Evolutionary conservation across 257 asterid species (phyloP).

Genomic region (Lycium barbarum): DNA sequence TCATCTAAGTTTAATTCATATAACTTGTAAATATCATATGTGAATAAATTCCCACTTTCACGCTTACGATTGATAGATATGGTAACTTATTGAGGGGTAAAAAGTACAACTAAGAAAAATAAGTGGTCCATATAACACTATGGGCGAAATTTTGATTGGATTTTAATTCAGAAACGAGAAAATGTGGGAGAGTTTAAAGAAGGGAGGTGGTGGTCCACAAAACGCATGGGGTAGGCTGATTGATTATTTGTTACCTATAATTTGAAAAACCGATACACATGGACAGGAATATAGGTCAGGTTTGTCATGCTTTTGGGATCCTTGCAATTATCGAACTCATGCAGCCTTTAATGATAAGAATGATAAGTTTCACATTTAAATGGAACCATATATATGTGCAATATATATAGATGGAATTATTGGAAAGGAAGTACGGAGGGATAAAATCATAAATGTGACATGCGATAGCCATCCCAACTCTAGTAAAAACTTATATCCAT

Average conservation of each 20-base stretch:
- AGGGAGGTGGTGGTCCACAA: slow-evolving; percentile 41
- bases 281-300: slow-evolving; percentile 51
- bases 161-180: slow-evolving; percentile 12
- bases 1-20: neutral
- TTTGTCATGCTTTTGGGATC: slow-evolving; percentile 88
- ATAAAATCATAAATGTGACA: slow-evolving; percentile 5
- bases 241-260: neutral
- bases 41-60: neutral
- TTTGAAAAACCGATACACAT: slow-evolving; percentile 30
- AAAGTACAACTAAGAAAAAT: neutral
- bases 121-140: neutral
- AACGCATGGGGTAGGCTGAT: slow-evolving; percentile 34
- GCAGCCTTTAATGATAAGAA: slow-evolving; percentile 65
- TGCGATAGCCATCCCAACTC: neutral
- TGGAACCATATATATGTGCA: neutral
- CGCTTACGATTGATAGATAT: neutral
- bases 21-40: neutral
- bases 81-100: neutral
- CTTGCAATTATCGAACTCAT: slow-evolving; percentile 82
- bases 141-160: neutral
- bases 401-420: neutral
- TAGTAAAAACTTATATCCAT: no score
- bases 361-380: slow-evolving; percentile 27
- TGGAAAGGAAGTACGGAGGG: slow-evolving; percentile 11
- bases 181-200: slow-evolving; percentile 17